These are phyloP conservation scores for Brassica cretica DNA, from an alignment of 345 rosid species.

Conservation along the genomic window DNA sequence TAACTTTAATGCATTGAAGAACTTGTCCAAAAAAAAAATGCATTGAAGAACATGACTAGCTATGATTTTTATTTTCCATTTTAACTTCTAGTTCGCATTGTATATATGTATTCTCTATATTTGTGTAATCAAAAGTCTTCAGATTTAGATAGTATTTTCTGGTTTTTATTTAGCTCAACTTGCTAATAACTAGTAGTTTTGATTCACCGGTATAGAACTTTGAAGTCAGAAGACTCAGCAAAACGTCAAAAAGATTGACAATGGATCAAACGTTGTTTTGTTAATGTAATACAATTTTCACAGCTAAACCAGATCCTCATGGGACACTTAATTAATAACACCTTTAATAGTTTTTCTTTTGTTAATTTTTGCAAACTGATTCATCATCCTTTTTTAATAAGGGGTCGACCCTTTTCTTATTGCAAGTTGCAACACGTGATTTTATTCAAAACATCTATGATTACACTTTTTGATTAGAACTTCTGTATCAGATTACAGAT, in stretches of 20 bases:
- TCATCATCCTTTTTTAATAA: not conserved
- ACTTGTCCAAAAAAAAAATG: no score
- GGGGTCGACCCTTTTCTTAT: not conserved
- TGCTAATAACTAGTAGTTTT: not conserved
- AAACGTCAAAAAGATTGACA: not conserved
- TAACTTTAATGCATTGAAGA: not conserved
- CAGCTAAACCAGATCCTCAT: constrained; percentile 8
- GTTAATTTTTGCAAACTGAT: not conserved
- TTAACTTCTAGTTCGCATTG: constrained; percentile 9
- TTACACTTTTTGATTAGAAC: constrained; percentile 1
- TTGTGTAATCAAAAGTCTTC: not conserved
- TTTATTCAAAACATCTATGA: not conserved
- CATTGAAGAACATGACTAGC: not conserved
- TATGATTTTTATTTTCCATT: not conserved
- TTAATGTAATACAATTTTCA: not conserved
- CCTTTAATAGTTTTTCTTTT: not conserved
- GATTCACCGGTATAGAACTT: not conserved
- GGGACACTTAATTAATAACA: not conserved
- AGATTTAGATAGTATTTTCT: not conserved
- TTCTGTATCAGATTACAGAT: constrained; percentile 9
- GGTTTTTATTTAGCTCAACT: constrained; percentile 17
- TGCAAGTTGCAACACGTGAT: constrained; percentile 15
- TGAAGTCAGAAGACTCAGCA: constrained; percentile 9
- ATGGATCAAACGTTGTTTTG: not conserved
- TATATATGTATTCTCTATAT: not conserved